Evolutionary conservation across 352 stramenopile species (phyloP).

Genomic region (Phytophthora ohioensis): DNA sequence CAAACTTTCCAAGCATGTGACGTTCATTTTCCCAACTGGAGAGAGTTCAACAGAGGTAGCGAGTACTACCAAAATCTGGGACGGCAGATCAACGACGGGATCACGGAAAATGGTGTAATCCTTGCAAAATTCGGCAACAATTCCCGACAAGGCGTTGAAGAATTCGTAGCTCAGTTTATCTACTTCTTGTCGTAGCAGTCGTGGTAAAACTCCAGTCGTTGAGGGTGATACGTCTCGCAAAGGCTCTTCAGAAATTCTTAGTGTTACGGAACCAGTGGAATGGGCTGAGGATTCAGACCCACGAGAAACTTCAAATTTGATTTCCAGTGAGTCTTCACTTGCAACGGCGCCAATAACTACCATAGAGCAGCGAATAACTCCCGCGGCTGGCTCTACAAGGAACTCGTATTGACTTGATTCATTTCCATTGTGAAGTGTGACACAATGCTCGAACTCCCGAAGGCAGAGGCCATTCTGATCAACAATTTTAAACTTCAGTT

Average conservation of each 20-base stretch:
- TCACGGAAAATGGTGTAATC: slow-evolving; percentile 26
- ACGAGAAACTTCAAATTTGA: slow-evolving; percentile 6
- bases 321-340: not conserved
- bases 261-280: not conserved
- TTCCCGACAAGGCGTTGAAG: slow-evolving; percentile 11
- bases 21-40: slow-evolving; percentile 19
- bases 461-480: not conserved
- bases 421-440: not conserved
- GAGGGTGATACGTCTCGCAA: not conserved
- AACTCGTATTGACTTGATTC: slow-evolving; percentile 10
- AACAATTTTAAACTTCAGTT: slow-evolving; percentile 21
- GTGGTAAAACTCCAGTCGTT: slow-evolving; percentile 13
- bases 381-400: not conserved
- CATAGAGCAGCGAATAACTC: slow-evolving; percentile 10
- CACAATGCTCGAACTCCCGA: slow-evolving; percentile 16
- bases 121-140: slow-evolving; percentile 36
- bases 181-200: slow-evolving; percentile 16
- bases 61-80: slow-evolving; percentile 25
- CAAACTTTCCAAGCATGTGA: slow-evolving; percentile 22
- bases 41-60: slow-evolving; percentile 14
- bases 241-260: slow-evolving; percentile 12
- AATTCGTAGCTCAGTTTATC: slow-evolving; percentile 6
- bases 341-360: not conserved
- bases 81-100: slow-evolving; percentile 16
- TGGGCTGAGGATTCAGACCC: slow-evolving; percentile 2